phyloP scores from a whole-genome alignment of 371 early-diverging fungal genomes.

The Rhizopus delemar region DNA sequence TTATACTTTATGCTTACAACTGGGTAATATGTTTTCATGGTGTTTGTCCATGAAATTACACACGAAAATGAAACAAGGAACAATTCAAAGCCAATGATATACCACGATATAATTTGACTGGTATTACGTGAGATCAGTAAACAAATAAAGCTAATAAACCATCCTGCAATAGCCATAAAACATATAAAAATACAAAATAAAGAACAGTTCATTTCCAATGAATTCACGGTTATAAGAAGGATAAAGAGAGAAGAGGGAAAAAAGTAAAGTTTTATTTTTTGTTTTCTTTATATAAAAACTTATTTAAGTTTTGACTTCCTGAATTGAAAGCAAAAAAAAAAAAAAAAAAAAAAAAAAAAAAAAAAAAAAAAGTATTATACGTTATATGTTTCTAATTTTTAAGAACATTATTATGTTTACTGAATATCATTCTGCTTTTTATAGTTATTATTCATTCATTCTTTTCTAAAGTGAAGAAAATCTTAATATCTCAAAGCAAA shows the following conservation, averaged over 20 bases:
- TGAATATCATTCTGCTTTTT: not conserved
- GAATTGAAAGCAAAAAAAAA: conserved; percentile 1
- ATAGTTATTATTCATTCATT: conserved; percentile 6
- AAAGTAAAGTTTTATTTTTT: conserved; percentile 1
- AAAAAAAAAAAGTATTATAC: too few species aligned
- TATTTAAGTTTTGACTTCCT: conserved; percentile 6
- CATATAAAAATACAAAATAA: conserved; percentile 1
- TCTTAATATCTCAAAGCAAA: too few species aligned
- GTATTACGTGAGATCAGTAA: conserved; percentile 31
- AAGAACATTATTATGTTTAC: too few species aligned
- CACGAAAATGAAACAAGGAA: conserved; percentile 26
- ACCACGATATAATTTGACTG: conserved; percentile 37
- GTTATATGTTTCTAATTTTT: too few species aligned
- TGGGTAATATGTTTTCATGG: conserved; percentile 21
- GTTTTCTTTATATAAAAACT: not conserved
- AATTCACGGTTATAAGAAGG: too few species aligned
- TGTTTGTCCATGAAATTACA: conserved; percentile 28
- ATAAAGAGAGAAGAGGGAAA: not conserved
- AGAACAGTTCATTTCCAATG: not conserved
- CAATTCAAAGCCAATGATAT: conserved; percentile 34
- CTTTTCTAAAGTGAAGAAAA: not conserved
- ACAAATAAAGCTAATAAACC: conserved; percentile 42
- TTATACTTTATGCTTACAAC: conserved; percentile 19
- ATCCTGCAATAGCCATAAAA: conserved; percentile 28
- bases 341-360: not conserved